Evolutionary conservation across 108 stramenopile genomes (phyloP).

Genomic region (Bacterosira constricta): DNA sequence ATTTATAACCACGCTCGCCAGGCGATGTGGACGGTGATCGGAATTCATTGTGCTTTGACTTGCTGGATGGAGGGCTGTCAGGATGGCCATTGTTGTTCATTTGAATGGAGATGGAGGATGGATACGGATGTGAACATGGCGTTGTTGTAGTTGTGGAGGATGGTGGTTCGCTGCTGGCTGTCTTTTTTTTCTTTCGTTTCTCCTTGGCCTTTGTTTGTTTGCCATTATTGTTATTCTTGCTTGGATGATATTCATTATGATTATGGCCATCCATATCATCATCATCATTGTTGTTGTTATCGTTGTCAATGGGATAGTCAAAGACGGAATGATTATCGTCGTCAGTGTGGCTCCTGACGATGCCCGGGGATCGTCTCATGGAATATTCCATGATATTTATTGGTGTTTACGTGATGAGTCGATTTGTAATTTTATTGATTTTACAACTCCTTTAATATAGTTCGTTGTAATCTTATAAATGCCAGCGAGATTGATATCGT

Average conservation of each 20-base stretch:
- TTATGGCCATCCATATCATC: neutral
- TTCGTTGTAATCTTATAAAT: too few species aligned
- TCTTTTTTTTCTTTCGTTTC: neutral
- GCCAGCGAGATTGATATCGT: too few species aligned
- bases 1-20: neutral
- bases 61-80: neutral
- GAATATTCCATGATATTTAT: conserved; percentile 14
- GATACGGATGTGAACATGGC: conserved; percentile 14
- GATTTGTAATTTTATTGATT: too few species aligned
- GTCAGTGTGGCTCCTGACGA: neutral
- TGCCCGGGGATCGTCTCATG: neutral
- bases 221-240: neutral
- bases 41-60: neutral
- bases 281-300: neutral
- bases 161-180: neutral
- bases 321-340: conserved; percentile 36
- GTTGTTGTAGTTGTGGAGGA: neutral
- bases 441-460: too few species aligned
- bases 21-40: conserved; percentile 34
- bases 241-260: too few species aligned
- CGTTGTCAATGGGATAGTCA: conserved; percentile 5
- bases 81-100: neutral
- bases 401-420: too few species aligned
- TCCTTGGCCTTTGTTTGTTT: neutral
- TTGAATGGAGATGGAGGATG: conserved; percentile 11